Conservation (phyloP, 1,139 yeast species). For the Suhomyces yuchorum region DNA sequence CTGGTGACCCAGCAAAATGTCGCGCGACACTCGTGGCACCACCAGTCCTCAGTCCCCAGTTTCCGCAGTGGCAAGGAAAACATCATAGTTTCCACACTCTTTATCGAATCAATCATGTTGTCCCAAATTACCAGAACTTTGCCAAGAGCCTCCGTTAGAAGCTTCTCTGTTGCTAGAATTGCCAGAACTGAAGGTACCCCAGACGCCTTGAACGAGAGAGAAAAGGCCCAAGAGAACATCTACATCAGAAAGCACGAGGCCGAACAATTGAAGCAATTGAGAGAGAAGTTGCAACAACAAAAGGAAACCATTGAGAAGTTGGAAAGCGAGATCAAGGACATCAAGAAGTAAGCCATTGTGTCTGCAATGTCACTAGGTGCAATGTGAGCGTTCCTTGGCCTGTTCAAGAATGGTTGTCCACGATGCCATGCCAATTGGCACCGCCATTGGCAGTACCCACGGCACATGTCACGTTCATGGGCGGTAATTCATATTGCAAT, state of each 20-base stretch:
- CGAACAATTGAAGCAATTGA: conserved; percentile 51
- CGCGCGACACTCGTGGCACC: conserved; percentile 7
- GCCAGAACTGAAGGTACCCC: conserved; percentile 30
- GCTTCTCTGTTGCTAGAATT: conserved; percentile 41
- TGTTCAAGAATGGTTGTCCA: background rate
- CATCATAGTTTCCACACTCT: background rate
- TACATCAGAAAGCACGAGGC: conserved; percentile 51
- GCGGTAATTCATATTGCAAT: background rate
- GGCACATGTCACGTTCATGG: background rate
- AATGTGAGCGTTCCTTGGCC: background rate
- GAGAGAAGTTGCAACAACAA: conserved; percentile 48
- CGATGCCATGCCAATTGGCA: background rate
- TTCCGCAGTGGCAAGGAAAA: conserved; percentile 9
- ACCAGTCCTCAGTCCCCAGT: background rate
- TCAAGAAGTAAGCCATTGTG: conserved; percentile 32
- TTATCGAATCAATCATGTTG: conserved; percentile 28
- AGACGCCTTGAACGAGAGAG: conserved; percentile 45
- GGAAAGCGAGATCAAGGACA: conserved; percentile 41
- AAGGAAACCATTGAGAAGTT: conserved; percentile 47
- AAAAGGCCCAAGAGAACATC: conserved; percentile 47
- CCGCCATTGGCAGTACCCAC: background rate
- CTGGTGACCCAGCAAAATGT: background rate
- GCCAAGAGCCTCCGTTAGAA: conserved; percentile 34
- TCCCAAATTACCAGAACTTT: conserved; percentile 37
- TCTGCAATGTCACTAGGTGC: background rate